A percentile compares a stretch with the other conserved stretches of the same genome.
Conservation (phyloP, 352 stramenopile genomes). For the Pythium biforme region DNA sequence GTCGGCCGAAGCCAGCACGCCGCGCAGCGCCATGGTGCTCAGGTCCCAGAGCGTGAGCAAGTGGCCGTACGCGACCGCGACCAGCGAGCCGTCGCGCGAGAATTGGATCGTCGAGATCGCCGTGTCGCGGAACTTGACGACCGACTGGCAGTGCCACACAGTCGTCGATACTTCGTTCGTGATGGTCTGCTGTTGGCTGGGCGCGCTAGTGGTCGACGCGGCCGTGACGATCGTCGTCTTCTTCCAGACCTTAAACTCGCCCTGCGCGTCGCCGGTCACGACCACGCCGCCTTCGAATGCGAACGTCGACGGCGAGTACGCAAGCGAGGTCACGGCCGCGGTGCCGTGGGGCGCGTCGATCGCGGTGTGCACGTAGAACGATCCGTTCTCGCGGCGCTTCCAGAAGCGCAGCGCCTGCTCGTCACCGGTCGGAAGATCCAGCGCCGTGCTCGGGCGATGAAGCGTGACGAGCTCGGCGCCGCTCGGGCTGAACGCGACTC, state of each 20-base stretch:
- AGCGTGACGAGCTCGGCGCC: conserved; percentile 61
- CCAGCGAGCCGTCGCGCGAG: conserved; percentile 71
- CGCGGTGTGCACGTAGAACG: conserved; percentile 80
- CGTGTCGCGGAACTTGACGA: conserved; percentile 72
- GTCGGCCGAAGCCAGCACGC: conserved; percentile 70
- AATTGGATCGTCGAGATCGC: conserved; percentile 72
- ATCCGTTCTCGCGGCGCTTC: conserved; percentile 67
- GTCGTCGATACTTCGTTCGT: conserved; percentile 25
- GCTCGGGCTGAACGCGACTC: conserved; percentile 50
- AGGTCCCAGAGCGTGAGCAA: conserved; percentile 88
- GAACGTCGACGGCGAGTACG: conserved; percentile 43
- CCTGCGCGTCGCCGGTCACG: conserved; percentile 60
- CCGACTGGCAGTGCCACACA: conserved; percentile 75
- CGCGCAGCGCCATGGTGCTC: conserved; percentile 63
- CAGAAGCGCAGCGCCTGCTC: conserved; percentile 77
- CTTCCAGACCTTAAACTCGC: conserved; percentile 85
- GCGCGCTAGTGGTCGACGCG: conserved; percentile 8
- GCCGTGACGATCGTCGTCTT: conserved; percentile 31
- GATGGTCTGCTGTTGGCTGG: conserved; percentile 19
- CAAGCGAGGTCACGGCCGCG: conserved; percentile 46
- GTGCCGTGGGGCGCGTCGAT: conserved; percentile 77
- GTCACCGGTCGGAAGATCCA: conserved; percentile 28
- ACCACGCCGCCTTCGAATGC: conserved; percentile 37
- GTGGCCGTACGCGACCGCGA: conserved; percentile 79
- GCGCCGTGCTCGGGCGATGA: conserved; percentile 34